Conservation (phyloP, 257 asterid genomes). For the Salvia hispanica region DNA sequence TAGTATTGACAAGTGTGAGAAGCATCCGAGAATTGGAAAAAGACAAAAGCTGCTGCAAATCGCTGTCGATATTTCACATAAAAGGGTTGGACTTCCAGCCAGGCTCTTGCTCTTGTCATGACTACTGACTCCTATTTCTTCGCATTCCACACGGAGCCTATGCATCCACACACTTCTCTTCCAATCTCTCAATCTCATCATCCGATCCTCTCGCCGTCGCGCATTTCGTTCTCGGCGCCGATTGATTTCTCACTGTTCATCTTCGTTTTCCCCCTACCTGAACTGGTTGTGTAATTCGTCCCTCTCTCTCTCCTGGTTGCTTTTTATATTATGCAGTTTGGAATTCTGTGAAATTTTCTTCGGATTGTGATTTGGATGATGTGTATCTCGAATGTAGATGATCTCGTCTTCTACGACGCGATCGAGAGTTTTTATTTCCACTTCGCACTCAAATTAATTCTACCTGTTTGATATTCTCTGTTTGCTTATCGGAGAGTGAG, state of each 20-base stretch:
- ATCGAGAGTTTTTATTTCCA: not conserved
- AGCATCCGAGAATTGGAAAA: not conserved
- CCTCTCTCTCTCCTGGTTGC: not conserved
- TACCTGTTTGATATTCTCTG: not conserved
- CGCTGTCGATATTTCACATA: slow-evolving; percentile 25
- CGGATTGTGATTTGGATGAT: slow-evolving; percentile 1
- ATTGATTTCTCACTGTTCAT: slow-evolving; percentile 27
- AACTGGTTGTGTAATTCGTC: not conserved
- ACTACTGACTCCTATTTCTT: slow-evolving; percentile 25
- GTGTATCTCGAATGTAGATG: not conserved
- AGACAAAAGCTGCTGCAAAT: not conserved
- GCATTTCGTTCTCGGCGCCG: slow-evolving; percentile 19
- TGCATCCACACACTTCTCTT: slow-evolving; percentile 2
- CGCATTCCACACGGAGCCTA: slow-evolving; percentile 9
- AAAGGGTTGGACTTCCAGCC: not conserved
- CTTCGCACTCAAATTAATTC: not conserved
- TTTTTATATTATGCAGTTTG: slow-evolving; percentile 8
- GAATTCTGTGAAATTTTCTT: slow-evolving; percentile 11
- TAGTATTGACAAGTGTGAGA: not conserved
- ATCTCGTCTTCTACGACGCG: too few relatives aligned
- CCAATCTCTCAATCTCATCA: slow-evolving; percentile 14
- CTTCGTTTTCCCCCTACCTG: not conserved
- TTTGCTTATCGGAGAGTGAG: not conserved
- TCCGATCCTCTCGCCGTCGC: slow-evolving; percentile 16
- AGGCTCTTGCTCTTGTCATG: slow-evolving; percentile 31